phyloP scores from a whole-genome alignment of 2,329 filamentous ascomycete genomes.

The Juglanconis sp. region DNA sequence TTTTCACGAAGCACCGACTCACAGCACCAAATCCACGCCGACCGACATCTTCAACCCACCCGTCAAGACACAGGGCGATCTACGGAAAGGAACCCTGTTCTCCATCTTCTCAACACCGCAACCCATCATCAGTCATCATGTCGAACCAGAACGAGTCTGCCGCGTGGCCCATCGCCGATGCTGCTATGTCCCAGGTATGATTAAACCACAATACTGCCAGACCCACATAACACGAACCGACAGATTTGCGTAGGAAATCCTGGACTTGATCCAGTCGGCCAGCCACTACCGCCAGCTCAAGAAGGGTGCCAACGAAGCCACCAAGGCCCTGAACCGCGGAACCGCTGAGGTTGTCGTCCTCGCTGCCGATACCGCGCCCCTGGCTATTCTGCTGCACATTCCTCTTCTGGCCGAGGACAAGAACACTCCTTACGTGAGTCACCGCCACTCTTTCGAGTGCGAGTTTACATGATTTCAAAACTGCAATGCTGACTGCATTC shows the following conservation, averaged over 20 bases:
- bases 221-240: background rate
- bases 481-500: constrained; percentile 19
- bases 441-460: background rate
- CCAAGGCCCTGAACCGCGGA: constrained; percentile 88
- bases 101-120: background rate
- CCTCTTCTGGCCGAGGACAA: constrained; percentile 85
- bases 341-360: constrained; percentile 86
- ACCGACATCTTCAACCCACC: background rate
- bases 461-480: background rate
- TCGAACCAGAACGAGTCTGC: constrained; percentile 31
- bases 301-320: constrained; percentile 83
- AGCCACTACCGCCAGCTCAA: constrained; percentile 72
- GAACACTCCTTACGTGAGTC: constrained; percentile 37
- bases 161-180: constrained; percentile 71
- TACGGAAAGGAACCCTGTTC: constrained; percentile 59
- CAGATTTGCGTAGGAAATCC: constrained; percentile 66
- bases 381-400: constrained; percentile 85
- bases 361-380: constrained; percentile 80
- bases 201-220: constrained; percentile 45
- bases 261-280: constrained; percentile 75
- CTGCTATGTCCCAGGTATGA: constrained; percentile 27
- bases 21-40: background rate
- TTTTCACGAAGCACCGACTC: background rate
- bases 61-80: constrained; percentile 47
- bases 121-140: constrained; percentile 21